Base-by-base conservation (phyloP, 148 eudicot species). In the Persicaria tinctoria region DNA sequence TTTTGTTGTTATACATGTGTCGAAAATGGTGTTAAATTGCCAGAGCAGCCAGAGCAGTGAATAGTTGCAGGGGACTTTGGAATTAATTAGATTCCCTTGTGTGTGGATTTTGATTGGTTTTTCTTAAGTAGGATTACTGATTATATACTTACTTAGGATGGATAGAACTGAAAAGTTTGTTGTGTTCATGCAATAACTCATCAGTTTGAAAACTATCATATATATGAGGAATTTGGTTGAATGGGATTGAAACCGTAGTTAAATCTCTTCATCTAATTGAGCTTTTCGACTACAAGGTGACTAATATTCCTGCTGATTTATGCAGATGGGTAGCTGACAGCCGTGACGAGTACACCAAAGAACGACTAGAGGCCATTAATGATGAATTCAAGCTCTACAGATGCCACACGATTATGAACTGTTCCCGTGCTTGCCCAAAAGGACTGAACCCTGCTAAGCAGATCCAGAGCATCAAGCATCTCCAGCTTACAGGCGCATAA, bases 321-420 rank as follows among this genome's bases (percentile, higher is more conserved):
- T 83, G 85, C 85, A 93, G 98, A 81, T 93, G 98, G 98, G 90
- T 95, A 77, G 95, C 91, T 89, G 99, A 95, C 83, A 95, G 99
- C 76, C 99, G 99, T 78, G 99, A 95, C 83, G 99, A 95, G 84
- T 95, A 87, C 63, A 92, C 97, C 32, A 81, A 85, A 75, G 99
- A 95, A 80, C 91, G 99, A 8, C 85, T 95, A 23, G 97, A 95
- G 23, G 96, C 99, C 38, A 82, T 95, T 45, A 83, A 84, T 54
- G 97, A 95, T 46, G 97, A 95, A 73, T 95, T 89, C 91, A 95
- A 95, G 92, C 89, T 95, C 9, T 95, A 95, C 64, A 91, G 99
- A 46, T 95, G 99, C 85, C 99, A 95, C 75, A 92, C 96, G 18
- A 95, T 95, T 57, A 80, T 90, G 89, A 95, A 95, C 77, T 95